These are phyloP conservation scores for Aspergillus pseudoviridinutans DNA, from an alignment of 2,329 filamentous ascomycete genomes.

Conservation along the genomic window DNA sequence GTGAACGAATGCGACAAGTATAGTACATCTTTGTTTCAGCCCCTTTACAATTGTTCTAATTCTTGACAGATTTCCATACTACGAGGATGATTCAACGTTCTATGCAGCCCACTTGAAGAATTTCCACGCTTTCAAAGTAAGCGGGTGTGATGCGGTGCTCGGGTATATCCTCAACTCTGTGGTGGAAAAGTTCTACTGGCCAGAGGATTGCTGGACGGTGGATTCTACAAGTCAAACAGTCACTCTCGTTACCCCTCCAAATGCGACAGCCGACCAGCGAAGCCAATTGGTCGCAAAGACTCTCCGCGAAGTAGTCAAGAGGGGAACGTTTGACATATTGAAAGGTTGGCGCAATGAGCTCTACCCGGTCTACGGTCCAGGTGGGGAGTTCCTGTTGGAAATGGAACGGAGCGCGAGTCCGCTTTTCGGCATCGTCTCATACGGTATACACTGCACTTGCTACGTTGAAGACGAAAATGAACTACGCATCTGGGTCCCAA, in stretches of 20 bases:
- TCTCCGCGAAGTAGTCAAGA: slow-evolving; percentile 63
- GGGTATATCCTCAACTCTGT: slow-evolving; percentile 56
- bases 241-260: slow-evolving; percentile 53
- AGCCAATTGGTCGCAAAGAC: slow-evolving; percentile 56
- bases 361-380: slow-evolving; percentile 69
- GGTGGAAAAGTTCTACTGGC: slow-evolving; percentile 40
- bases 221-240: slow-evolving; percentile 60
- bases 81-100: slow-evolving; percentile 54
- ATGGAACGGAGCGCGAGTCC: slow-evolving; percentile 73
- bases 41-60: neutral
- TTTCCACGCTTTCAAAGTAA: slow-evolving; percentile 64
- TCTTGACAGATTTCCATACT: slow-evolving; percentile 69
- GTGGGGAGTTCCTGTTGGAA: slow-evolving; percentile 60
- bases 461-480: slow-evolving; percentile 58
- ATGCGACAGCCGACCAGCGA: slow-evolving; percentile 59
- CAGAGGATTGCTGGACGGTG: slow-evolving; percentile 57
- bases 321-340: slow-evolving; percentile 69
- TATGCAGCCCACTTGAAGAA: slow-evolving; percentile 53
- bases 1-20: slow-evolving; percentile 56
- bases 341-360: slow-evolving; percentile 75
- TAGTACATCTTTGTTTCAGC: slow-evolving; percentile 6
- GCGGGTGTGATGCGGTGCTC: slow-evolving; percentile 59
- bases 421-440: slow-evolving; percentile 71
- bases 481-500: slow-evolving; percentile 79
- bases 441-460: slow-evolving; percentile 77